Conservation (phyloP, 2,329 filamentous ascomycete species). For the Epichloe uncinata region DNA sequence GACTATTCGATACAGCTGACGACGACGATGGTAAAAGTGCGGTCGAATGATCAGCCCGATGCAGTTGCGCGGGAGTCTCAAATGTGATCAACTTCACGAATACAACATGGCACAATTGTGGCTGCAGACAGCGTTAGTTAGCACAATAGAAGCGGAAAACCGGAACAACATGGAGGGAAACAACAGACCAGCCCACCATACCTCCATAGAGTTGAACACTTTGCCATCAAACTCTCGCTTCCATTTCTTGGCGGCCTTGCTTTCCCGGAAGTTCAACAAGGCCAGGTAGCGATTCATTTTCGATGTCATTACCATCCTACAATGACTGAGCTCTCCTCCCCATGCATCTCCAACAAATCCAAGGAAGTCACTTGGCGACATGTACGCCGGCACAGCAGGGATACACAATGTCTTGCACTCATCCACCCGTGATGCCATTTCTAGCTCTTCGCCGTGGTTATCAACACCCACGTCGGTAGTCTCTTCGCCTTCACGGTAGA, state of each 20-base stretch:
- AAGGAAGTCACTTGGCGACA: constrained; percentile 80
- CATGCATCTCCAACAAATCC: constrained; percentile 86
- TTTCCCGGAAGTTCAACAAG: constrained; percentile 80
- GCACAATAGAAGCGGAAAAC: background rate
- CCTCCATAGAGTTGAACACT: constrained; percentile 84
- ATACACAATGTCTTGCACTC: constrained; percentile 85
- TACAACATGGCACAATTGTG: constrained; percentile 88
- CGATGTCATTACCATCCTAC: constrained; percentile 84
- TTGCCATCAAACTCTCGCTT: constrained; percentile 82
- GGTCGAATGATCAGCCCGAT: constrained; percentile 46
- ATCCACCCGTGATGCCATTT: constrained; percentile 24
- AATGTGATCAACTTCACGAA: constrained; percentile 90
- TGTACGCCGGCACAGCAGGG: constrained; percentile 85
- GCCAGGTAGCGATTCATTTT: constrained; percentile 88
- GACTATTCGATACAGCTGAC: constrained; percentile 26
- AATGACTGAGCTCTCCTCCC: constrained; percentile 77
- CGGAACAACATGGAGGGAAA: background rate
- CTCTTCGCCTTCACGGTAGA: constrained; percentile 78
- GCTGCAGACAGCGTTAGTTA: constrained; percentile 27
- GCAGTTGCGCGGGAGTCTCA: constrained; percentile 42
- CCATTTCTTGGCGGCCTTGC: constrained; percentile 63
- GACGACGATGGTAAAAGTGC: constrained; percentile 26
- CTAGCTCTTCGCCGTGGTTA: constrained; percentile 16
- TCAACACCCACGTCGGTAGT: constrained; percentile 32
- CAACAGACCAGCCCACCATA: constrained; percentile 20